Conservation (phyloP, 495 filamentous ascomycete species). For the Darksidea phi region DNA sequence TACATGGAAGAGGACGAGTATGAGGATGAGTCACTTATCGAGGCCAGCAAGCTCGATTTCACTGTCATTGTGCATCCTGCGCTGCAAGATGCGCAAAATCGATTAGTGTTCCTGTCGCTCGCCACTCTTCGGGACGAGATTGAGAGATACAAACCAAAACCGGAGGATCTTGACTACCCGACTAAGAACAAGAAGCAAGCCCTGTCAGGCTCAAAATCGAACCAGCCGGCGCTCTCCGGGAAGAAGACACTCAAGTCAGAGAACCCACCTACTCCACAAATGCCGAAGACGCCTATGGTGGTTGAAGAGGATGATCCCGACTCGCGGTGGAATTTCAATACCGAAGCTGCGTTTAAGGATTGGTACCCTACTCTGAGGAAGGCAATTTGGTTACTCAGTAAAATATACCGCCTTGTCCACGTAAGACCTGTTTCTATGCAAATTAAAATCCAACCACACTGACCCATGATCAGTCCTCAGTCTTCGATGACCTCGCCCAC, state of each 20-base stretch:
- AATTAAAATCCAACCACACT: constrained; percentile 7
- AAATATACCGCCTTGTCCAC: constrained; percentile 81
- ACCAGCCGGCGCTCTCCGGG: constrained; percentile 44
- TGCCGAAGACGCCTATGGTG: constrained; percentile 54
- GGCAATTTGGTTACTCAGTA: constrained; percentile 77
- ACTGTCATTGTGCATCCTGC: constrained; percentile 63
- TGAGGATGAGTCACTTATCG: constrained; percentile 40
- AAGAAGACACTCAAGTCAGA: constrained; percentile 45
- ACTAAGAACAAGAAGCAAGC: constrained; percentile 49
- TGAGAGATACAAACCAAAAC: constrained; percentile 65
- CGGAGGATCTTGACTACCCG: constrained; percentile 68
- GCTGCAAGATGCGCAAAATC: constrained; percentile 71
- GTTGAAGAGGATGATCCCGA: constrained; percentile 50
- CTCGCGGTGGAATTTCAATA: constrained; percentile 36
- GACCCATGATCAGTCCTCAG: constrained; percentile 53
- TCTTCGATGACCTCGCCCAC: constrained; percentile 77
- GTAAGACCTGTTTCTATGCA: constrained; percentile 49
- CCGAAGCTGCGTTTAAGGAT: constrained; percentile 50
- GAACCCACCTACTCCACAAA: constrained; percentile 46
- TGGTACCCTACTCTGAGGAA: constrained; percentile 71
- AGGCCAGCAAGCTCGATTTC: constrained; percentile 63
- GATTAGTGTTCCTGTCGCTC: constrained; percentile 69
- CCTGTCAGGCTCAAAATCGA: constrained; percentile 48
- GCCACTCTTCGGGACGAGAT: constrained; percentile 67
- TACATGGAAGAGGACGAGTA: constrained; percentile 72